Percentiles rank a stretch among this genome's conserved stretches.
Conservation (phyloP, 2,329 filamentous ascomycete genomes). For the Hymenoscyphus albidus region DNA sequence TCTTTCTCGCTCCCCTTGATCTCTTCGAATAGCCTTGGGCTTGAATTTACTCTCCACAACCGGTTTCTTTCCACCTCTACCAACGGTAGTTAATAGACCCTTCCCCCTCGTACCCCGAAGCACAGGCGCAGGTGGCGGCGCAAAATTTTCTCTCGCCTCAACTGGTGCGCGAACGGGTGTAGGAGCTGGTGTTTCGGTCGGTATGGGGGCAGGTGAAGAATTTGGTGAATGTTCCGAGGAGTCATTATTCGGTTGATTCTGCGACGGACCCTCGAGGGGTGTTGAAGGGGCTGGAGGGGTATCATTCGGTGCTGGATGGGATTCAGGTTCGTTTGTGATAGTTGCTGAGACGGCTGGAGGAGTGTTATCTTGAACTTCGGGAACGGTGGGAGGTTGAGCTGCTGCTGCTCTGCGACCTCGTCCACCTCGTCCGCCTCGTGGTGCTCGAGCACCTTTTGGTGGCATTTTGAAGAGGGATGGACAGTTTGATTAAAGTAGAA, state of each 20-base stretch:
- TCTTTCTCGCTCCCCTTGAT: constrained; percentile 26
- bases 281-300: constrained; percentile 5
- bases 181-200: constrained; percentile 33
- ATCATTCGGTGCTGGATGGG: constrained; percentile 10
- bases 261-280: constrained; percentile 16
- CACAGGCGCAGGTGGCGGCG: constrained; percentile 6
- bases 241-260: constrained; percentile 16
- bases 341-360: constrained; percentile 14
- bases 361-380: constrained; percentile 2
- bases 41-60: constrained; percentile 32
- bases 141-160: constrained; percentile 4
- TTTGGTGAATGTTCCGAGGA: constrained; percentile 26
- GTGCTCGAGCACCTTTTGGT: constrained; percentile 26
- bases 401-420: constrained; percentile 21
- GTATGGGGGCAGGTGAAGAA: constrained; percentile 28
- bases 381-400: constrained; percentile 7
- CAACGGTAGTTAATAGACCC: constrained; percentile 14
- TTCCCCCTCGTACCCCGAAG: constrained; percentile 20
- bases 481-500: background rate
- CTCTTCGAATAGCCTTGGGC: constrained; percentile 32
- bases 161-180: constrained; percentile 24
- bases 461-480: constrained; percentile 23
- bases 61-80: constrained; percentile 16
- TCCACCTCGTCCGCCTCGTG: constrained; percentile 2
- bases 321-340: constrained; percentile 4